Base-by-base conservation (phyloP, 1,139 yeast species). In the Saccharomyces hybrid region DNA sequence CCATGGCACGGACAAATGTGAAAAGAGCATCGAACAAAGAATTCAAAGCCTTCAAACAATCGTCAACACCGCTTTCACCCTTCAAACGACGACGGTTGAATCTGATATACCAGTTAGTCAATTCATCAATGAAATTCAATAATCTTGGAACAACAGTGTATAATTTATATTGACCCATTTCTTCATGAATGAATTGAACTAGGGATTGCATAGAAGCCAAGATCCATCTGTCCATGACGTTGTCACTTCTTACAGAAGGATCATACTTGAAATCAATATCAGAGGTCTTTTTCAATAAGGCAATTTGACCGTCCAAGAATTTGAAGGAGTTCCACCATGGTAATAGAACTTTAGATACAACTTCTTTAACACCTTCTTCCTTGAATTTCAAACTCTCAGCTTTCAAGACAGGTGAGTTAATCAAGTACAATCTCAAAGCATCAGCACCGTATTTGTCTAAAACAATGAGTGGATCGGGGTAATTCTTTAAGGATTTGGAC, bases 251-350 rank as follows among this genome's bases (percentile, higher is more conserved):
- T 58, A 84, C 74, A 9, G 73, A 62, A 47, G 86, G 79, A 66
- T 90, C 86, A 71, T 84, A 91, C 62, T 80, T 76, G 77, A 88
- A 95, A 51, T 84, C 89, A 59, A 80, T 70, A 52, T 80, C 81
- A 54, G 86, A 81, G 55, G 83, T 83, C 76, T 91, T 93, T 75
- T 86, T 83, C 70, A 86, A 80, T 55, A 93, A 74, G 47, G 90
- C 89, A 61, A 91, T 88, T 66, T 95, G 96, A 63, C 95, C 97
- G 69, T 91, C 96, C 77, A 91, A 86, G 77, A 95, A 93, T 74
- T 91, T 93, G 80, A 77, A 91, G 46, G 97, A 88, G 77, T 93
- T 93, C 88, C 95, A 93, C 98, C 98, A 93, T 62, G 99, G 99
- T 67, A 93, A 78, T 68, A 91, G 77, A 41, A 93, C 99, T 75